These are phyloP conservation scores for Tylopilus felleus DNA, from an alignment of 768 basidiomycete species.

Conservation along the genomic window DNA sequence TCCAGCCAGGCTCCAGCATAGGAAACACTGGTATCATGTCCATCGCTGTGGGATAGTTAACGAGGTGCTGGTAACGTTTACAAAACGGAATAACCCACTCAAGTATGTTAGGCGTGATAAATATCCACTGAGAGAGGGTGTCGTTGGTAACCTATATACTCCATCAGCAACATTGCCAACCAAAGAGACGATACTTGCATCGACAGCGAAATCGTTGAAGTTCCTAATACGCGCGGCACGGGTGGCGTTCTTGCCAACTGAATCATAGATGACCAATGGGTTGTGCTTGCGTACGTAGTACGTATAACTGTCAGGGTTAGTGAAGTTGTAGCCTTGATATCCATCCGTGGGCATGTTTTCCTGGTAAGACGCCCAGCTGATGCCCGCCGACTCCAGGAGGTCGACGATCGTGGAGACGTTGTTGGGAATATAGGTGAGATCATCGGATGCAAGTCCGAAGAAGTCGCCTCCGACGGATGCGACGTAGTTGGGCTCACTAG, in stretches of 20 bases:
- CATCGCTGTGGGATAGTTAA: constrained; percentile 41
- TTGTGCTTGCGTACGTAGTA: neutral
- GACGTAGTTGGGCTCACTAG: neutral
- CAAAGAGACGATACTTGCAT: neutral
- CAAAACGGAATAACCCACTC: constrained; percentile 19
- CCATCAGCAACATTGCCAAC: neutral
- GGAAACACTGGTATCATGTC: constrained; percentile 54
- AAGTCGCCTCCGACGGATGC: neutral
- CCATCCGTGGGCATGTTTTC: neutral
- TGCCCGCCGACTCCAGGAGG: neutral
- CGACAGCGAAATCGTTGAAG: neutral
- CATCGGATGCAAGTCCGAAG: neutral
- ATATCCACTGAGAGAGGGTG: constrained; percentile 55
- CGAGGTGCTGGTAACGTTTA: too few species aligned
- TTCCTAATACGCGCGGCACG: neutral
- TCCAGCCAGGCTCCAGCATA: constrained; percentile 45
- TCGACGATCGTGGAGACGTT: neutral
- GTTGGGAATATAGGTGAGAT: neutral
- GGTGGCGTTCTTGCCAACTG: neutral
- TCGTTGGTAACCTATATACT: constrained; percentile 30
- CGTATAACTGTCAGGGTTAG: neutral
- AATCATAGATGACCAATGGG: neutral
- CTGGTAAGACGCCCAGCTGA: neutral
- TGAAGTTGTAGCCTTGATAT: neutral
- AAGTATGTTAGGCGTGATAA: constrained; percentile 57